Evolutionary conservation across 345 rosid genomes (phyloP).

Genomic region (Eucalyptus erythrocorys): DNA sequence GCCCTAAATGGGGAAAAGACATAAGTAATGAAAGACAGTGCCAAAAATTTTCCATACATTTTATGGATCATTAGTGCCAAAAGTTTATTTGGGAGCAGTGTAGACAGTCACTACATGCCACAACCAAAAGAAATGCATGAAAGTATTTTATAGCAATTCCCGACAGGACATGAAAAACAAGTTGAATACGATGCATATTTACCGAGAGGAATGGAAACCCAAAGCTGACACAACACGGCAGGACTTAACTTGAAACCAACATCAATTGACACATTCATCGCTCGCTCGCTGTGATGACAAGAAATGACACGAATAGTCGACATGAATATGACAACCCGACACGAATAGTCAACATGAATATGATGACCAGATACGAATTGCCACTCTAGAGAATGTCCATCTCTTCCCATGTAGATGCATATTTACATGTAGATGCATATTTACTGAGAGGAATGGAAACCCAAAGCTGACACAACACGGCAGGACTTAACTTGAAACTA

Average conservation of each 20-base stretch:
- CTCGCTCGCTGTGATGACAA: neutral
- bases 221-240: neutral
- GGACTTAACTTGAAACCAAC: neutral
- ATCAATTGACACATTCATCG: neutral
- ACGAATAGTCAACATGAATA: neutral
- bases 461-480: neutral
- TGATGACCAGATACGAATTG: neutral
- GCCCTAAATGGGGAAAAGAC: constrained; percentile 34
- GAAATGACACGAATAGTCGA: neutral
- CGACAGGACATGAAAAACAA: neutral
- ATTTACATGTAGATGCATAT: too few relatives aligned
- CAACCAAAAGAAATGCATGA: neutral
- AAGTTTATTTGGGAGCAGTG: neutral
- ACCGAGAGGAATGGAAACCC: neutral
- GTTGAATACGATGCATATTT: neutral
- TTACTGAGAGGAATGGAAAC: neutral
- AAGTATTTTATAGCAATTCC: neutral
- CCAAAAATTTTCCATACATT: neutral
- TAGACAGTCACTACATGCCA: neutral
- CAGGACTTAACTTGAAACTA: neutral
- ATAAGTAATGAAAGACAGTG: neutral
- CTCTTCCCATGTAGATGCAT: neutral
- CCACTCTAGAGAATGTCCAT: neutral
- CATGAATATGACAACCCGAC: neutral
- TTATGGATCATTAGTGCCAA: neutral